Evolutionary conservation across 2,329 filamentous ascomycete species (phyloP), one percentile per base, ranked within the genome.

Genomic region (Hypoxylon sp.): DNA sequence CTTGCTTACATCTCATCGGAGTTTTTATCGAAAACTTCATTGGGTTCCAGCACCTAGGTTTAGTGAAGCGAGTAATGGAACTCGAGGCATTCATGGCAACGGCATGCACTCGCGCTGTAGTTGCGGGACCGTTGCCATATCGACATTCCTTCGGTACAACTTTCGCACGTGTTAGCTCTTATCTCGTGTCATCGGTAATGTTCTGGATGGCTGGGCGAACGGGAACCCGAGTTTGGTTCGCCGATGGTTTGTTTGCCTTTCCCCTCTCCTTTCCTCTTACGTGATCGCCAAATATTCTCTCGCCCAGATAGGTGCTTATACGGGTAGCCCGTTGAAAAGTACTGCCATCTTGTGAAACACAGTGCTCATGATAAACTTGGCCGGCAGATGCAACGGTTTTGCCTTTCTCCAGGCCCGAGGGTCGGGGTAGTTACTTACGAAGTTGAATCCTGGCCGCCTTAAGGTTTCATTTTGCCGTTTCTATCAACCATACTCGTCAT

Each of bases 341-440:
- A 63, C 46, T 51, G 57, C 14, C 29, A 42, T 19, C 2, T 19
- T 54, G 68, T 68, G 61, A 60, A 66, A 71, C 61, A 65, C 65
- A 61, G 62, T 68, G 29, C 42, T 58, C 17, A n/a, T 33, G 65
- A 66, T 70, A 65, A 50, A 51, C 50, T 51, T 17, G 39, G 24
- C 10, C 26, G 33, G 19, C 10, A 52, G 37, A 58, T 63, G 50
- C 33, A 63, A 35, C 17, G 31, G 13, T 53, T 39, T 57, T 51
- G 22, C 55, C 61, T 68, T 71, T 68, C 61, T 66, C 65, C 68
- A 66, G 44, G 37, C 42, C 68, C 65, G 68, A 68, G 48, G 19
- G 52, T 24, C 44, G 47, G 39, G 26, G 61, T 42, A 19, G 50
- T 17, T 44, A 63, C 24, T 39, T 31, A 53, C n/a, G 39, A 54